Base-by-base conservation (phyloP, 164 flowering plant genomes). In the Liriodendron chinense region DNA sequence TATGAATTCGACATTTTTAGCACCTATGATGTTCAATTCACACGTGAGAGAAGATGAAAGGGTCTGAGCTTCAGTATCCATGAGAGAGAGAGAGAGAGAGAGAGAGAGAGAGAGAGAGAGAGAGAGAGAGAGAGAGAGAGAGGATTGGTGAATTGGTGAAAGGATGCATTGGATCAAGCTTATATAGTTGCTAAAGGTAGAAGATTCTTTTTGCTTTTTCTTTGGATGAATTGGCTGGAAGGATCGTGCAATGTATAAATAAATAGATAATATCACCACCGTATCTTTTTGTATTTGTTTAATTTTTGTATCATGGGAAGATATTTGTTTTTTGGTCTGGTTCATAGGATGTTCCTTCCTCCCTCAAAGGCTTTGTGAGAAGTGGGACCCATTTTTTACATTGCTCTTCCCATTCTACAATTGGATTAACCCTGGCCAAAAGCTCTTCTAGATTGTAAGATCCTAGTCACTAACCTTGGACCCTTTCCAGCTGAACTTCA, bases 1-100 rank as follows among this genome's bases (percentile, higher is more conserved):
- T 48, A 75, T 79, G 74, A 74, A 34, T 1, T 75, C 83, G 0
- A 86, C 78, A 85, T 91, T 89, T 79, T 82, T 87, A 1, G 92
- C 96, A 83, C 82, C 80, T 21, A 86, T 66, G 78, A 89, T 84
- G 62, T 59, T 87, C 10, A 91, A 10, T 43, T 89, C 86, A 75
- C 88, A 87, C 69, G 22, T 77, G 22, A 79, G 78, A 64, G 77
- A 63, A 12, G 59, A 26, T 24, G 65, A 56, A 21, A 53, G 4
- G 69, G 34, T 28, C 3, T 28, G 34, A 1, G 3, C 34, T 28
- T 28, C 34, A 28, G 34, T 1, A 1, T 28, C 34, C 34, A 1
- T 28, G 34, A 13, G 43, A 34, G 43, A 34, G 43, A 34, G 43
- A 34, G 43, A 34, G 43, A 34, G 43, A 34, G 43, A 2, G 84